Percentiles rank a stretch among this genome's conserved stretches.
Evolutionary conservation across 768 basidiomycete species (phyloP).

Genomic region (Amanita pseudoporphyria): DNA sequence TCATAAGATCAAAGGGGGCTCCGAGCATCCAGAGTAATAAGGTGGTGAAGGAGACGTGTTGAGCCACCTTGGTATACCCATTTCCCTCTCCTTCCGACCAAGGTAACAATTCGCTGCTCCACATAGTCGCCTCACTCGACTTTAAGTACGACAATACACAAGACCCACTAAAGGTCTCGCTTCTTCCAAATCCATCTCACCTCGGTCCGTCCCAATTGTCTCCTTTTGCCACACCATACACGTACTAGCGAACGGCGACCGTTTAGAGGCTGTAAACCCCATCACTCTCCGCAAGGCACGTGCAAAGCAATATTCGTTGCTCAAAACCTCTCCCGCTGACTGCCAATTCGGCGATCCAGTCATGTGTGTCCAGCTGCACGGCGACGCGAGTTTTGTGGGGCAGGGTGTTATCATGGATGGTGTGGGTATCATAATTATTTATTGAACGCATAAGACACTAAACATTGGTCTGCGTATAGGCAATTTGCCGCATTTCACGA

Average conservation of each 20-base stretch:
- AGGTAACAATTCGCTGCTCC: not conserved
- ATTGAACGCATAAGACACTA: not conserved
- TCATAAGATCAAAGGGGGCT: slow-evolving; percentile 86
- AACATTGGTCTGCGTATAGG: slow-evolving; percentile 29
- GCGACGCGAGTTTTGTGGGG: slow-evolving; percentile 86
- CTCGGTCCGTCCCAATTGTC: slow-evolving; percentile 45
- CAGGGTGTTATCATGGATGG: no score
- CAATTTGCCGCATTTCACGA: slow-evolving; percentile 85
- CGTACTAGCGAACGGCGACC: not conserved
- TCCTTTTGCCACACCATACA: not conserved
- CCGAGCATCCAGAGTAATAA: slow-evolving; percentile 51
- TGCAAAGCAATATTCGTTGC: slow-evolving; percentile 78
- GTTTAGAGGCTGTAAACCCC: slow-evolving; percentile 75
- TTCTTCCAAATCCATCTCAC: slow-evolving; percentile 77
- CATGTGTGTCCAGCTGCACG: slow-evolving; percentile 86
- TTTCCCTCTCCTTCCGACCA: not conserved
- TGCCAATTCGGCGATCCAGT: slow-evolving; percentile 58
- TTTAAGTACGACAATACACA: slow-evolving; percentile 44
- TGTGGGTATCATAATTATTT: slow-evolving; percentile 19
- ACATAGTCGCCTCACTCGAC: slow-evolving; percentile 54
- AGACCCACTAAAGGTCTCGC: slow-evolving; percentile 55
- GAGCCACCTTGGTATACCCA: slow-evolving; percentile 60
- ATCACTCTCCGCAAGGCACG: slow-evolving; percentile 85
- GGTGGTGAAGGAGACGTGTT: slow-evolving; percentile 78
- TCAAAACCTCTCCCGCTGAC: slow-evolving; percentile 50